phyloP scores from a whole-genome alignment of 768 basidiomycete genomes.

The Kwoniella pini region DNA sequence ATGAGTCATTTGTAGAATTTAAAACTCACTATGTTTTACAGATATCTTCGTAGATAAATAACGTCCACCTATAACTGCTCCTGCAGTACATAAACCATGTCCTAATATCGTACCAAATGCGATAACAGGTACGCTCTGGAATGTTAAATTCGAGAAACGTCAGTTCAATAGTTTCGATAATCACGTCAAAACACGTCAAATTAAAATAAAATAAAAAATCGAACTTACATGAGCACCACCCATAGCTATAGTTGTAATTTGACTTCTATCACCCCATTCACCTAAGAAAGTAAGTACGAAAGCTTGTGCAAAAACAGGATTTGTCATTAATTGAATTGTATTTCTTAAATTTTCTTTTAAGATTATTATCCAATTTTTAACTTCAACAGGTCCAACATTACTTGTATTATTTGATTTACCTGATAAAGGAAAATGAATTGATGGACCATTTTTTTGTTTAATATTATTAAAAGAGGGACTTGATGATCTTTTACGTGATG shows the following conservation, averaged over 20 bases:
- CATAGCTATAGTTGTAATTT: conserved; percentile 93
- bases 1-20: too few species aligned
- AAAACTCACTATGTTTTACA: conserved; percentile 86
- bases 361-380: conserved; percentile 18
- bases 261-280: conserved; percentile 98
- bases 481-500: conserved; percentile 2
- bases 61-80: conserved; percentile 90
- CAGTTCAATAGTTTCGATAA: too few species aligned
- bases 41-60: conserved; percentile 92
- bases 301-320: conserved; percentile 92
- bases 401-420: conserved; percentile 5
- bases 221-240: conserved; percentile 85
- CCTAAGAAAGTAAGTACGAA: conserved; percentile 96
- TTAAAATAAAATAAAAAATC: too few species aligned
- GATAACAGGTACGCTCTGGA: conserved; percentile 89
- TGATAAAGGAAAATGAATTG: conserved; percentile 26
- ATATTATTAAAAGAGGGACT: not conserved
- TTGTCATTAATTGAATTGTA: conserved; percentile 76
- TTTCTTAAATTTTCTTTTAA: conserved; percentile 71
- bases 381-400: conserved; percentile 16
- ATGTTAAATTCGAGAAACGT: too few species aligned
- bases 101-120: conserved; percentile 86
- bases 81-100: conserved; percentile 79
- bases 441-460: conserved; percentile 9
- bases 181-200: too few species aligned